Evolutionary conservation across 139 green algal genomes (phyloP).

Genomic region (Coelastrella sp.): DNA sequence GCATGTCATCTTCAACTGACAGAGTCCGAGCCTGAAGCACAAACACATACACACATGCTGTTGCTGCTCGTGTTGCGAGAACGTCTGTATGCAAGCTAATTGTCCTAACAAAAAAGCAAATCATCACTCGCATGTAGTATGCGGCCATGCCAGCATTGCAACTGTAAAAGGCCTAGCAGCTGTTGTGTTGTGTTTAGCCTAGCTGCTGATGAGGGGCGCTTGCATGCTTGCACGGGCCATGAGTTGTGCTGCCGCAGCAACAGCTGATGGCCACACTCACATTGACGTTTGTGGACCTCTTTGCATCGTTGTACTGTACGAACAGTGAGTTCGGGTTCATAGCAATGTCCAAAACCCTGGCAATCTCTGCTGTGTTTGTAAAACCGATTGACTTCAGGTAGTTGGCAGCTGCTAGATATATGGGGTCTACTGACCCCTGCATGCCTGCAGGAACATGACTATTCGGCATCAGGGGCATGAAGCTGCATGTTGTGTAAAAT

Average conservation of each 20-base stretch:
- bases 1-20: constrained; percentile 72
- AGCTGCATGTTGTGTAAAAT: background rate
- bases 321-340: constrained; percentile 89
- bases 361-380: constrained; percentile 72
- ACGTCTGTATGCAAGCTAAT: too few relatives aligned
- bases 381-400: constrained; percentile 68
- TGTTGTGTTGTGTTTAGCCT: background rate
- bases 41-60: too few relatives aligned
- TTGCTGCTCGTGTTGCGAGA: too few relatives aligned
- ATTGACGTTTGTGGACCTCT: constrained; percentile 53
- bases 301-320: constrained; percentile 55
- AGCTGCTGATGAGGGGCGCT: too few relatives aligned
- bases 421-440: constrained; percentile 43
- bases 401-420: constrained; percentile 54
- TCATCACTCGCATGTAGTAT: too few relatives aligned
- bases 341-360: constrained; percentile 76
- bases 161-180: too few relatives aligned
- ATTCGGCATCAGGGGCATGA: background rate
- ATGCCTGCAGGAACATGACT: constrained; percentile 3
- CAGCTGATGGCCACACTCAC: constrained; percentile 30
- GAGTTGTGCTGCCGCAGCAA: background rate
- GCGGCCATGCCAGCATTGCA: too few relatives aligned
- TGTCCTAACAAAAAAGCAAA: too few relatives aligned
- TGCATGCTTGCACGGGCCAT: background rate
- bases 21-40: constrained; percentile 65